Base-by-base conservation (phyloP, 1,284 basidiomycete species). In the Ustilago shanxiensis region DNA sequence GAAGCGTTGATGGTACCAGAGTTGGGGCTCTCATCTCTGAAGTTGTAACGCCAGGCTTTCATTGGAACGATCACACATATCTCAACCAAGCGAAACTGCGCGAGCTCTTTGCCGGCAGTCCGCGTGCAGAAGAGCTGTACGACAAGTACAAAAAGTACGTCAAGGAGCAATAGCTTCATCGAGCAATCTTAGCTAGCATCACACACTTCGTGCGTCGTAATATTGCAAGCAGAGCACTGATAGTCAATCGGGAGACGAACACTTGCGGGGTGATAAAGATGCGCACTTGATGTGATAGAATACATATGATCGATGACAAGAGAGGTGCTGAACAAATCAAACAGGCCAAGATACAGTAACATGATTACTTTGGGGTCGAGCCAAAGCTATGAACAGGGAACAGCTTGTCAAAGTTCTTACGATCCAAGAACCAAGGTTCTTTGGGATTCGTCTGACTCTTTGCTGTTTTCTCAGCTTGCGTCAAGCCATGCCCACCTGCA, bases 361-460 rank as follows among this genome's bases (percentile, higher is more conserved):
- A 18, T 10, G 5, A 13, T 3, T 20, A 47, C 56, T 59, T 49
- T 9, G 33, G 29, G 26, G 58, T 56, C 7, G 67, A 47, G 18
- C 52, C 50, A 14, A 47, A 63, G 29, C 20, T 18, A 9, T 62
- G 41, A 22, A 67, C 61, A 1, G 77, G 77, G 53, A 79, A 79
- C 33, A 79, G 56, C 29, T 58, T 57, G 59, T 79, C 73, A 60
- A 79, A 79, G 67, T 76, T 79, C 28, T 41, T 52, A 18, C 77
- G 66, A 37, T 79, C 70, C 51, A 79, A 26, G 65, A 79, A 79
- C 77, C 77, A 79, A 5, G 77, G 77, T 26, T 79, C 73, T 26
- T 79, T 76, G 44, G 61, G 44, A 28, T 73, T 35, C 20, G 69
- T 50, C 35, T 61, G 62, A 29, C 31, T 37, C 41, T 68, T 61